These are phyloP conservation scores for Pelargonium myrrhifolium DNA, from an alignment of 441 rosid genomes.

Conservation along the genomic window DNA sequence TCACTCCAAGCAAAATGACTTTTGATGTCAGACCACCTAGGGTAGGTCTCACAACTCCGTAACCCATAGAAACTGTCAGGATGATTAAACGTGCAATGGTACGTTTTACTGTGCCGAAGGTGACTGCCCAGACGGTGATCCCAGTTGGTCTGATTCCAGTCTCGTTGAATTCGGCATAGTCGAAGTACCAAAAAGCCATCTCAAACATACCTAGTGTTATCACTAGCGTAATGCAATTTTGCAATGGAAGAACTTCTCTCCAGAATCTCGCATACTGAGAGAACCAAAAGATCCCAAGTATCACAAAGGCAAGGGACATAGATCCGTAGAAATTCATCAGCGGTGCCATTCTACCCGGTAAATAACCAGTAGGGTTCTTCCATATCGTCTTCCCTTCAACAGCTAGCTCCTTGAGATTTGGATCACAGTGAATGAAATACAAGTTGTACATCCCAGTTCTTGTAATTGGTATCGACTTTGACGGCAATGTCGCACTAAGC, in stretches of 20 bases:
- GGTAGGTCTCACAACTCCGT: conserved; percentile 93
- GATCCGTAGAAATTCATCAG: conserved; percentile 76
- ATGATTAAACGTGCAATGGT: conserved; percentile 70
- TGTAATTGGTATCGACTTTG: conserved; percentile 52
- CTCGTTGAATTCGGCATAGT: conserved; percentile 79
- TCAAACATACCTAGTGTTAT: conserved; percentile 84
- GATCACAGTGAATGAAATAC: conserved; percentile 86
- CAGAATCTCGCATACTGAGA: conserved; percentile 79
- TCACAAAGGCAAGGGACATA: conserved; percentile 84
- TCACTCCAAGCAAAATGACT: conserved; percentile 78
- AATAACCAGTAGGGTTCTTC: conserved; percentile 85
- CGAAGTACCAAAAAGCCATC: conserved; percentile 92
- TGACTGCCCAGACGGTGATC: conserved; percentile 84
- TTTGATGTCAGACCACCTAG: conserved; percentile 87
- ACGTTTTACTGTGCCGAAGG: conserved; percentile 69
- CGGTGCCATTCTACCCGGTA: conserved; percentile 97
- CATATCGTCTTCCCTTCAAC: conserved; percentile 80
- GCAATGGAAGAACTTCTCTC: conserved; percentile 81
- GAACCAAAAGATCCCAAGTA: conserved; percentile 94
- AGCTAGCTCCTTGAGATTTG: conserved; percentile 53
- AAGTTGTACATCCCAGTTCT: conserved; percentile 92
- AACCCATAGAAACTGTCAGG: conserved; percentile 89
- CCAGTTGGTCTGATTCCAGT: conserved; percentile 80
- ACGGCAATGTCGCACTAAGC: conserved; percentile 38
- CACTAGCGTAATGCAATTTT: conserved; percentile 78